Evolutionary conservation across 768 basidiomycete species (phyloP).

Genomic region (Trametes gibbosa): DNA sequence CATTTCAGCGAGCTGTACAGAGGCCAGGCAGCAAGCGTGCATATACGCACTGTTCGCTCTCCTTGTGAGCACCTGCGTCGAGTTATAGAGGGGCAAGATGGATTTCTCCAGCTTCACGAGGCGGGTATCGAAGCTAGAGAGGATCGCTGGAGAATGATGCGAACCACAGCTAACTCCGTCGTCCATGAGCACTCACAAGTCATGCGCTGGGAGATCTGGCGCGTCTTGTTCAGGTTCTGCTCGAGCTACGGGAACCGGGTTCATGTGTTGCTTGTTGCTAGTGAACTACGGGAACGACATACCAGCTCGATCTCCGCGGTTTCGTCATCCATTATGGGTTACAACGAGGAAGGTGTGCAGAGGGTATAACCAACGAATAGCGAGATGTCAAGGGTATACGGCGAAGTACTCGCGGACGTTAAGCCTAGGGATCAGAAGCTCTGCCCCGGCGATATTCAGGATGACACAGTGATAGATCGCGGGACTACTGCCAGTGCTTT

Average conservation of each 20-base stretch:
- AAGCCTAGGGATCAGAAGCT: too few relatives aligned
- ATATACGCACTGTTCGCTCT: constrained; percentile 62
- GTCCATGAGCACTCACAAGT: constrained; percentile 51
- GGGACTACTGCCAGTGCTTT: too few relatives aligned
- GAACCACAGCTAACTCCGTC: not conserved
- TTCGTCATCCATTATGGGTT: constrained; percentile 49
- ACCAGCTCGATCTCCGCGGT: constrained; percentile 77
- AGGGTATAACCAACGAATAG: not conserved
- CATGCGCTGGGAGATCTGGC: constrained; percentile 83
- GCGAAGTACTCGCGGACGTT: too few relatives aligned
- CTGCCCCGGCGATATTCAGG: too few relatives aligned
- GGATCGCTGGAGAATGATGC: constrained; percentile 51
- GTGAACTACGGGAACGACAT: not conserved
- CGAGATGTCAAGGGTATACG: too few relatives aligned
- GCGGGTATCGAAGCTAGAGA: constrained; percentile 81
- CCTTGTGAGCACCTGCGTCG: constrained; percentile 71
- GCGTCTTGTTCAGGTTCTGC: constrained; percentile 84
- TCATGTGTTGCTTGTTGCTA: not conserved
- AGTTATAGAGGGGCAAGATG: constrained; percentile 77
- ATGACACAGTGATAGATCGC: too few relatives aligned
- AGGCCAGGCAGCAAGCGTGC: too few relatives aligned
- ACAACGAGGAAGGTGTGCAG: not conserved
- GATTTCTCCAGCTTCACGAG: constrained; percentile 83
- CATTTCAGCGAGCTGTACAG: not conserved
- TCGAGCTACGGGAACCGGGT: constrained; percentile 49